phyloP scores from a whole-genome alignment of 345 rosid genomes.

The Corchorus olitorius region DNA sequence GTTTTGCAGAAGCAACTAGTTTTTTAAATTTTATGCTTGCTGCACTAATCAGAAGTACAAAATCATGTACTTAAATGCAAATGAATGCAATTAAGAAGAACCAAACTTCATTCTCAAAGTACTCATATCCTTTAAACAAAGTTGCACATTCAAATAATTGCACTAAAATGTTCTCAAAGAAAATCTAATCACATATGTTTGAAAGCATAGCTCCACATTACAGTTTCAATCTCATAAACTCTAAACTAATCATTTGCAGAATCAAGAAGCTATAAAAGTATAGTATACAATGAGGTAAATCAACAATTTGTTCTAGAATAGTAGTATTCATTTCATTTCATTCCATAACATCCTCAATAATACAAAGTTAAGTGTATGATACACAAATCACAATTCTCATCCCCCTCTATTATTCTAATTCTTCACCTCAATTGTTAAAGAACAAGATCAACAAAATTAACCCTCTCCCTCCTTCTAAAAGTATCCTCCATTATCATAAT shows the following conservation, averaged over 20 bases:
- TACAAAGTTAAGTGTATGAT: neutral
- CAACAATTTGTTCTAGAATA: no score
- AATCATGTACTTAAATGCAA: neutral
- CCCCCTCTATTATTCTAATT: no score
- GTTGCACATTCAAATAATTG: neutral
- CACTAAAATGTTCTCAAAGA: neutral
- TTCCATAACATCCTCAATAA: no score
- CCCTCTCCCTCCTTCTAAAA: neutral
- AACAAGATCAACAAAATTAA: neutral
- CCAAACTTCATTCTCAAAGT: neutral
- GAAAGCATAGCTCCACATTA: conserved; percentile 1
- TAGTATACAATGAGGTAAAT: no score
- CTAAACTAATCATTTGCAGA: no score
- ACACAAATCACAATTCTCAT: neutral
- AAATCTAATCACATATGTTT: neutral
- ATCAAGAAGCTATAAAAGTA: no score
- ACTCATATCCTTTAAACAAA: neutral
- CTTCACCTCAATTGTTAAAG: neutral
- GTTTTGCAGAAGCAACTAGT: neutral
- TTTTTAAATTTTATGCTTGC: neutral
- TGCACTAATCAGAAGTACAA: neutral
- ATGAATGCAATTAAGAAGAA: neutral
- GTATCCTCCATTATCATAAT: conserved; percentile 28
- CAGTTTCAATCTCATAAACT: neutral
- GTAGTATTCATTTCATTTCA: no score